These are phyloP conservation scores for Plenodomus lindquistii DNA, from an alignment of 2,329 filamentous ascomycete species.

Conservation along the genomic window DNA sequence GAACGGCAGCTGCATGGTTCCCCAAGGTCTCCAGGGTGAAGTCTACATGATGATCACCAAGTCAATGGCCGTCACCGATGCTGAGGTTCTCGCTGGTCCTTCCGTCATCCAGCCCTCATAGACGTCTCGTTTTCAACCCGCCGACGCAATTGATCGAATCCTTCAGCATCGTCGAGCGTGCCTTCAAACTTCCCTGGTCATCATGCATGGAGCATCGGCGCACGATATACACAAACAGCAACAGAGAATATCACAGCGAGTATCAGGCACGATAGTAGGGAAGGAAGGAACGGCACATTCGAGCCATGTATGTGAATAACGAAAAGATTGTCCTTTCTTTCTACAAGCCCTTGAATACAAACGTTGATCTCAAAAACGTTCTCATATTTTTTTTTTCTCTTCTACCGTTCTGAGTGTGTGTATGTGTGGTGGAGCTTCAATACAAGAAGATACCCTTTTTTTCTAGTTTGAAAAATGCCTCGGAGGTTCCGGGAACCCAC, in stretches of 20 bases:
- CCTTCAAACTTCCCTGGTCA: slow-evolving; percentile 7
- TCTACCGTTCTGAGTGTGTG: neutral
- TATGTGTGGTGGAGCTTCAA: slow-evolving; percentile 1
- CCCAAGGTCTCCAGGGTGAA: slow-evolving; percentile 64
- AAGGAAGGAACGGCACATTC: neutral
- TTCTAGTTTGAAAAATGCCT: neutral
- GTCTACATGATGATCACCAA: slow-evolving; percentile 70
- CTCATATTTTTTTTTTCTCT: slow-evolving; percentile 10
- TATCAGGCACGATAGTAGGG: slow-evolving; percentile 2
- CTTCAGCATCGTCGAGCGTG: slow-evolving; percentile 3
- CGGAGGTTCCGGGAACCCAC: slow-evolving; percentile 16
- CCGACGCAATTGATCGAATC: neutral
- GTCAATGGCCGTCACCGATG: slow-evolving; percentile 37
- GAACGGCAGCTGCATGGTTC: slow-evolving; percentile 62
- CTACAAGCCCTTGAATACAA: slow-evolving; percentile 44
- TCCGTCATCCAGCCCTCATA: slow-evolving; percentile 47
- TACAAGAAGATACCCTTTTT: slow-evolving; percentile 16
- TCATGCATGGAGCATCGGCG: neutral
- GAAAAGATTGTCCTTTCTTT: slow-evolving; percentile 31
- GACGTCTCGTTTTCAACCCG: slow-evolving; percentile 8
- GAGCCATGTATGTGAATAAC: slow-evolving; percentile 26
- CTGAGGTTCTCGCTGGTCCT: slow-evolving; percentile 63
- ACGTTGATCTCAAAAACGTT: slow-evolving; percentile 35
- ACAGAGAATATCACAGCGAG: slow-evolving; percentile 7
- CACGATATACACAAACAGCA: neutral